A percentile compares a stretch with the other conserved stretches of the same genome.
Evolutionary conservation across 1,139 yeast genomes (phyloP).

Genomic region (Nakaseomyces uthaithaninus): DNA sequence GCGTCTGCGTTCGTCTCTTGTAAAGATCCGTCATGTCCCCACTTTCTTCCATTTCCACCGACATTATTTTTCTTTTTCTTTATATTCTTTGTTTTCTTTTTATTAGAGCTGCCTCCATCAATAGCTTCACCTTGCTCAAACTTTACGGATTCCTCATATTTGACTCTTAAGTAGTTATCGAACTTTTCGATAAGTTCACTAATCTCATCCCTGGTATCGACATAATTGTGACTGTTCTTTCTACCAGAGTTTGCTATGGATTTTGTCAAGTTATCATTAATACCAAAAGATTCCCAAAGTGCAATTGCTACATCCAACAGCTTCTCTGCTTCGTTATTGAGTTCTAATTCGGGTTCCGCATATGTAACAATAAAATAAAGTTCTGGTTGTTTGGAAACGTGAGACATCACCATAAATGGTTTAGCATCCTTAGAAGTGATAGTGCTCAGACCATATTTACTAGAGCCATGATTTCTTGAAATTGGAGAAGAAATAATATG

Average conservation of each 20-base stretch:
- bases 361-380: slow-evolving; percentile 28
- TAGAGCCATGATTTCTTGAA: slow-evolving; percentile 12
- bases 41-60: slow-evolving; percentile 32
- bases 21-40: slow-evolving; percentile 43
- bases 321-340: slow-evolving; percentile 31
- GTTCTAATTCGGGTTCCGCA: slow-evolving; percentile 29
- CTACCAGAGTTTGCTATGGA: slow-evolving; percentile 27
- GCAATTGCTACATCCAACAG: slow-evolving; percentile 25
- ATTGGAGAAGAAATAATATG: slow-evolving; percentile 29
- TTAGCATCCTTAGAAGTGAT: slow-evolving; percentile 22
- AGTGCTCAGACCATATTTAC: slow-evolving; percentile 2
- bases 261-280: slow-evolving; percentile 23
- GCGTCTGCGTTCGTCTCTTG: slow-evolving; percentile 36
- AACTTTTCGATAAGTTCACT: slow-evolving; percentile 29
- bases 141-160: slow-evolving; percentile 27
- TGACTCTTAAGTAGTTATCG: slow-evolving; percentile 29
- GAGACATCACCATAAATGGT: slow-evolving; percentile 30
- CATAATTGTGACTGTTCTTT: slow-evolving; percentile 22
- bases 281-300: slow-evolving; percentile 27
- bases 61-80: slow-evolving; percentile 12
- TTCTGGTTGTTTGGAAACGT: slow-evolving; percentile 27
- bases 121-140: slow-evolving; percentile 7
- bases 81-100: slow-evolving; percentile 9
- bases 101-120: slow-evolving; percentile 7
- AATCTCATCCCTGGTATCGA: slow-evolving; percentile 22